Conservation (phyloP, 163 green algal species). For the Scenedesmus sp. region DNA sequence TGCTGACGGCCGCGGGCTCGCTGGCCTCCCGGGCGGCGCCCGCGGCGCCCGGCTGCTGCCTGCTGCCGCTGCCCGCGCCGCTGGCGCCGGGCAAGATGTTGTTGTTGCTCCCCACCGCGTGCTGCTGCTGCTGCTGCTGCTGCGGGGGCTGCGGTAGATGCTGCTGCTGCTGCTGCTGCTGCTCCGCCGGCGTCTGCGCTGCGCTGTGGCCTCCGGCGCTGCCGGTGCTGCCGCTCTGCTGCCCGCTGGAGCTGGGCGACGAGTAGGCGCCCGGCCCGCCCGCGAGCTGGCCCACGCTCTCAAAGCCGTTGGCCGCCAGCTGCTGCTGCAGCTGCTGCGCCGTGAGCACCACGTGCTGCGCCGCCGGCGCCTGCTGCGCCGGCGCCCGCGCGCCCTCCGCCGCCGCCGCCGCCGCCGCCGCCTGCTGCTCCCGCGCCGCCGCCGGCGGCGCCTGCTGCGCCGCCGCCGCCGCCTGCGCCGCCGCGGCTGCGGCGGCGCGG, state of each 20-base stretch:
- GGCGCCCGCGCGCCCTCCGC: conserved; percentile 3
- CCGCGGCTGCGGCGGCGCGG: neutral
- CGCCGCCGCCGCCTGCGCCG: neutral
- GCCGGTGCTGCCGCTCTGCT: conserved; percentile 20
- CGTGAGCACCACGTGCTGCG: neutral
- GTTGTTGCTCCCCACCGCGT: neutral
- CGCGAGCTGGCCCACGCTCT: neutral
- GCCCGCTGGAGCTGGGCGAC: no score
- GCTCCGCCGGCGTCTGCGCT: neutral
- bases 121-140: conserved; percentile 8
- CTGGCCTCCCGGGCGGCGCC: neutral
- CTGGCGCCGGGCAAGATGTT: conserved; percentile 28
- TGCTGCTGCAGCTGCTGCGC: conserved; percentile 28
- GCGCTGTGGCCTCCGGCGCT: neutral
- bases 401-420: conserved; percentile 14
- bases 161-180: conserved; percentile 12
- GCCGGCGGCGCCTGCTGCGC: conserved; percentile 15
- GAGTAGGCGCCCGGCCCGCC: conserved; percentile 7
- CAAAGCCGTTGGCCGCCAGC: neutral
- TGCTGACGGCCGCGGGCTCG: conserved; percentile 1
- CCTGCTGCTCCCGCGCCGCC: neutral
- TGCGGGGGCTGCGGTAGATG: neutral
- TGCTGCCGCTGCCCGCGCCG: conserved; percentile 3
- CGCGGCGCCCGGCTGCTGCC: neutral
- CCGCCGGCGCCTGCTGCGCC: neutral